Evolutionary conservation across 208 protist species (phyloP).

Genomic region (Leishmania amazonensis): DNA sequence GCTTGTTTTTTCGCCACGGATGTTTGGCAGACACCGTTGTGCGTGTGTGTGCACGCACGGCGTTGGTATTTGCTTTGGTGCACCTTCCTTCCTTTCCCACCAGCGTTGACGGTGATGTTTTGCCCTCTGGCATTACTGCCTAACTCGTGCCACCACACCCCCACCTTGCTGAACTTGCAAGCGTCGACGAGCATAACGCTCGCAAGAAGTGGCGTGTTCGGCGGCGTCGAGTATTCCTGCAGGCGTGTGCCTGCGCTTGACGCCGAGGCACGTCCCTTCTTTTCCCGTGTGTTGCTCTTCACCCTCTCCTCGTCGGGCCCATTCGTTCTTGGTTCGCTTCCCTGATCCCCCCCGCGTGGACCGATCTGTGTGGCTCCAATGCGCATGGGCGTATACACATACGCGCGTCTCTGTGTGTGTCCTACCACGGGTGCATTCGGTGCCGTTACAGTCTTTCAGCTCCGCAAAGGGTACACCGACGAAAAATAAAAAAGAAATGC

Average conservation of each 20-base stretch:
- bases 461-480: not conserved
- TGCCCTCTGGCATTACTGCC: not conserved
- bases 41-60: too few relatives aligned
- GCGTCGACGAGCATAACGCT: not conserved
- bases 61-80: not conserved
- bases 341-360: not conserved
- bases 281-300: not conserved
- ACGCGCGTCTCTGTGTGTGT: not conserved
- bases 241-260: not conserved
- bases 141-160: not conserved
- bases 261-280: not conserved
- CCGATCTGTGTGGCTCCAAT: not conserved
- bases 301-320: not conserved
- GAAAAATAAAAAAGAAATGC: not conserved
- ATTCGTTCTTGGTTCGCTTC: not conserved
- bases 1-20: not conserved
- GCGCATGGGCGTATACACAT: not conserved
- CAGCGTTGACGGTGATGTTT: not conserved
- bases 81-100: not conserved
- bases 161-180: not conserved
- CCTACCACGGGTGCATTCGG: too few relatives aligned
- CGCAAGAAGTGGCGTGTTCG: not conserved
- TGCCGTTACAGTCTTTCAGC: not conserved
- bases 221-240: not conserved
- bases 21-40: too few relatives aligned